Conservation (phyloP, 352 stramenopile genomes). For the Phytophthora aleatoria region DNA sequence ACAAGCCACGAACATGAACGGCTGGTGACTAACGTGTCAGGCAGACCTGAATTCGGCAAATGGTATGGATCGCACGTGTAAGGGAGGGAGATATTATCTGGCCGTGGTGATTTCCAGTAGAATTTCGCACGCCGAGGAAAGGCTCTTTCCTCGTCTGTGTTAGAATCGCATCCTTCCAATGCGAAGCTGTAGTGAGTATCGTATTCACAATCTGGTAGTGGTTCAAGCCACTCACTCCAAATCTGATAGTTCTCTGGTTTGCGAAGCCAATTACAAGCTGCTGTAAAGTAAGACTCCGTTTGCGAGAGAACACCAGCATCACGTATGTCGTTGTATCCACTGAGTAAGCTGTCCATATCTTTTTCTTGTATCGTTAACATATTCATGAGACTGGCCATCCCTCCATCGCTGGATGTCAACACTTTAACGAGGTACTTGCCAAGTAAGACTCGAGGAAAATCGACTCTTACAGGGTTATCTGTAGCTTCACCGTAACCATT, state of each 20-base stretch:
- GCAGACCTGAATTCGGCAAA: conserved; percentile 21
- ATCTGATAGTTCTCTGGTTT: conserved; percentile 37
- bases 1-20: conserved; percentile 46
- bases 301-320: conserved; percentile 13
- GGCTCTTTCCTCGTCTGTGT: conserved; percentile 2
- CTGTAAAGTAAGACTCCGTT: conserved; percentile 34
- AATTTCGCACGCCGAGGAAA: conserved; percentile 40
- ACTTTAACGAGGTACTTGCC: conserved; percentile 40
- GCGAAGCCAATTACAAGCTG: conserved; percentile 51
- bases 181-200: conserved; percentile 39
- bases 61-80: conserved; percentile 46
- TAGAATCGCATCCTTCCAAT: conserved; percentile 31
- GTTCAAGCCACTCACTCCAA: conserved; percentile 49
- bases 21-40: conserved; percentile 37
- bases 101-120: conserved; percentile 40
- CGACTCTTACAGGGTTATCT: conserved; percentile 43
- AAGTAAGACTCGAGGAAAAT: conserved; percentile 43
- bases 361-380: conserved; percentile 26
- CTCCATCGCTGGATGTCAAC: conserved; percentile 22
- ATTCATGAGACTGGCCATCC: conserved; percentile 25
- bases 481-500: conserved; percentile 51
- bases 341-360: conserved; percentile 28
- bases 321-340: conserved; percentile 8
- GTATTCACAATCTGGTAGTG: conserved; percentile 41
- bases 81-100: conserved; percentile 38